Percentiles rank a stretch among this genome's conserved stretches.
phyloP scores from a whole-genome alignment of 1,284 basidiomycete species.

The Albatrellus sp. region DNA sequence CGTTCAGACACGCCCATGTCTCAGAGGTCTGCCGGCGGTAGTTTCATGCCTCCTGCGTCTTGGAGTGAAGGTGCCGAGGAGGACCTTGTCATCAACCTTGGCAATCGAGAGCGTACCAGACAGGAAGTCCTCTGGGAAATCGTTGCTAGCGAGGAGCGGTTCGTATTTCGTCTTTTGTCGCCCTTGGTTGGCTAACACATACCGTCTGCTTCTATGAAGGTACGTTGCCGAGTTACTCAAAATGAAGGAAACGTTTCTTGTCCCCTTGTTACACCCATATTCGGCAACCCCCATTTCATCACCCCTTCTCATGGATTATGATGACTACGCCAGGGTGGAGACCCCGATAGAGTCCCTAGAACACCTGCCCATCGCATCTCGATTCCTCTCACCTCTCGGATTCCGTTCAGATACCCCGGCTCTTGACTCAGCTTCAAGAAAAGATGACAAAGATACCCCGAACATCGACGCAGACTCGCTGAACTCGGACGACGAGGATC shows the following conservation, averaged over 20 bases:
- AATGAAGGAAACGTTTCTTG: constrained; percentile 89
- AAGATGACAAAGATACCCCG: constrained; percentile 35
- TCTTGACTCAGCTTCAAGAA: constrained; percentile 19
- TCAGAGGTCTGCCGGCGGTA: constrained; percentile 54
- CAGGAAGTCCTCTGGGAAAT: constrained; percentile 99
- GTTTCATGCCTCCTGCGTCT: constrained; percentile 70
- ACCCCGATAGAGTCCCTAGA: constrained; percentile 60
- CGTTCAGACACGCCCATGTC: constrained; percentile 73
- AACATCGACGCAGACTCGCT: constrained; percentile 62
- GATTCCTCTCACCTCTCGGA: constrained; percentile 72
- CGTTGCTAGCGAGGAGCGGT: constrained; percentile 93
- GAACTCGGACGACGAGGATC: constrained; percentile 62
- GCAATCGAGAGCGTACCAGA: constrained; percentile 84
- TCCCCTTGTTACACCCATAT: constrained; percentile 79
- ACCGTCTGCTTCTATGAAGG: constrained; percentile 31
- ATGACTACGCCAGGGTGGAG: constrained; percentile 44
- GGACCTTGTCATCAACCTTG: constrained; percentile 88
- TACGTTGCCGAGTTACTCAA: constrained; percentile 85
- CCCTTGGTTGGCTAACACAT: constrained; percentile 4
- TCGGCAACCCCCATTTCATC: constrained; percentile 43
- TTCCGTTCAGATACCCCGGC: constrained; percentile 36
- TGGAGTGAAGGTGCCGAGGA: constrained; percentile 96
- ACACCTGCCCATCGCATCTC: constrained; percentile 81
- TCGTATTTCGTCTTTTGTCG: constrained; percentile 17
- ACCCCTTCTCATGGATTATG: constrained; percentile 48